Percentiles rank a stretch among this genome's conserved stretches.
Conservation (phyloP, 768 basidiomycete species). For the Kwoniella sp. region DNA sequence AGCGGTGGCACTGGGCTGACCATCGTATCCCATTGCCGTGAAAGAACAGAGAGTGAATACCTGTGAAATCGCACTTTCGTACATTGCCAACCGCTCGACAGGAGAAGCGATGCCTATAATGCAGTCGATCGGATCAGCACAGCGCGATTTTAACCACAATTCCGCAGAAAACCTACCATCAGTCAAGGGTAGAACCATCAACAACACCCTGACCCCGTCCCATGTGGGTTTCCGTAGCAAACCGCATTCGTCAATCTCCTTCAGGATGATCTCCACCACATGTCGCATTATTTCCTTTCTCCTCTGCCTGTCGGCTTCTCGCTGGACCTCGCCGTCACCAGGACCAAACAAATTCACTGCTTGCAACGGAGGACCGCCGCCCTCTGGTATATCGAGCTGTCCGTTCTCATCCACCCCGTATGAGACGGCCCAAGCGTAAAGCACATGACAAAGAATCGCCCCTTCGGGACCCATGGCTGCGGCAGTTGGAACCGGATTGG, state of each 20-base stretch:
- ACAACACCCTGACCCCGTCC: constrained; percentile 79
- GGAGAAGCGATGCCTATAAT: constrained; percentile 59
- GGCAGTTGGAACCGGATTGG: constrained; percentile 57
- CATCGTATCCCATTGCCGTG: constrained; percentile 58
- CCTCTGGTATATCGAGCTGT: constrained; percentile 58
- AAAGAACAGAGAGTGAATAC: constrained; percentile 73
- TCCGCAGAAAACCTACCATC: constrained; percentile 64
- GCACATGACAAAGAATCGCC: constrained; percentile 72
- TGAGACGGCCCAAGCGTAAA: constrained; percentile 86
- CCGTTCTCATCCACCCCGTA: constrained; percentile 85
- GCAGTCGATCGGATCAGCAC: background rate
- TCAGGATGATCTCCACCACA: constrained; percentile 75
- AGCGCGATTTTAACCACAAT: background rate
- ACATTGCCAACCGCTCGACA: constrained; percentile 65
- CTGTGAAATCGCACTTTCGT: constrained; percentile 81
- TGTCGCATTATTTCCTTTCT: constrained; percentile 60
- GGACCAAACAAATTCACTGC: constrained; percentile 21
- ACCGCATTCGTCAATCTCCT: constrained; percentile 76
- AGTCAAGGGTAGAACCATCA: constrained; percentile 79
- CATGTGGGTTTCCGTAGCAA: constrained; percentile 78
- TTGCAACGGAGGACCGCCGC: constrained; percentile 31
- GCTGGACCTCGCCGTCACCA: constrained; percentile 60
- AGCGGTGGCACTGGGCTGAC: constrained; percentile 29
- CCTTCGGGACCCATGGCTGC: constrained; percentile 70
- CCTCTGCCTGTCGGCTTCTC: constrained; percentile 38